Percentiles rank a stretch among this genome's conserved stretches.
These are phyloP conservation scores for Didymella arachidicola DNA, from an alignment of 2,329 filamentous ascomycete genomes.

Conservation along the genomic window DNA sequence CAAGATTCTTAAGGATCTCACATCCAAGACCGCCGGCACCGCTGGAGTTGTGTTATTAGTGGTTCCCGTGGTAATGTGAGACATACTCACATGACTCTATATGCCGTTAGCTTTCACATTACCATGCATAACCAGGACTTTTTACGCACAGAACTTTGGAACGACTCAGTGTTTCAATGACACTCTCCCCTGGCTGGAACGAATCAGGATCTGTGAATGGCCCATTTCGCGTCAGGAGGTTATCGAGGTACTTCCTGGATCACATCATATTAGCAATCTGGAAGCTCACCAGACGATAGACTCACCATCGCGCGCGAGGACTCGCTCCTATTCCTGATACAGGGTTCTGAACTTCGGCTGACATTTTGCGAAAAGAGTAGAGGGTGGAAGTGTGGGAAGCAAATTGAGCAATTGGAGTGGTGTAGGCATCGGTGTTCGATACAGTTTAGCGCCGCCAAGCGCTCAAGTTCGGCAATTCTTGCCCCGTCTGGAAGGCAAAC, in stretches of 20 bases:
- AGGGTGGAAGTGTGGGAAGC: constrained; percentile 16
- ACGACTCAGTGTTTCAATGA: constrained; percentile 43
- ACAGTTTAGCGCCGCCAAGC: constrained; percentile 33
- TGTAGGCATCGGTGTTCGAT: constrained; percentile 38
- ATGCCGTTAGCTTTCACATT: constrained; percentile 28
- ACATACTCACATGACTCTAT: constrained; percentile 51
- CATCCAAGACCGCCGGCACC: constrained; percentile 94
- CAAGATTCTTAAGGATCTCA: constrained; percentile 95
- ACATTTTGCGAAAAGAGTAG: constrained; percentile 33
- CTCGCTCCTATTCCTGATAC: constrained; percentile 24
- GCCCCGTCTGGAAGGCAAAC: constrained; percentile 24
- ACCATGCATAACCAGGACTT: not conserved
- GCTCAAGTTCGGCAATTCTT: constrained; percentile 37
- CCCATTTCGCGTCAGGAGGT: constrained; percentile 76
- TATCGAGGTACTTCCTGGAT: constrained; percentile 81
- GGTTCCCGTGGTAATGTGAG: not conserved
- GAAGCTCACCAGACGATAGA: not conserved
- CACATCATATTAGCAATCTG: constrained; percentile 33
- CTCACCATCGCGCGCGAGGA: constrained; percentile 57
- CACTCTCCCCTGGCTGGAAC: constrained; percentile 62
- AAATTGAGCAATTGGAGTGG: constrained; percentile 25
- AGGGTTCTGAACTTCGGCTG: constrained; percentile 26
- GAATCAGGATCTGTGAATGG: constrained; percentile 76
- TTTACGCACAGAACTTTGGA: constrained; percentile 68
- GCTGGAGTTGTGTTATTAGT: constrained; percentile 63